Conservation (phyloP, 2,329 filamentous ascomycete genomes). For the Sordariomycetes sp. region DNA sequence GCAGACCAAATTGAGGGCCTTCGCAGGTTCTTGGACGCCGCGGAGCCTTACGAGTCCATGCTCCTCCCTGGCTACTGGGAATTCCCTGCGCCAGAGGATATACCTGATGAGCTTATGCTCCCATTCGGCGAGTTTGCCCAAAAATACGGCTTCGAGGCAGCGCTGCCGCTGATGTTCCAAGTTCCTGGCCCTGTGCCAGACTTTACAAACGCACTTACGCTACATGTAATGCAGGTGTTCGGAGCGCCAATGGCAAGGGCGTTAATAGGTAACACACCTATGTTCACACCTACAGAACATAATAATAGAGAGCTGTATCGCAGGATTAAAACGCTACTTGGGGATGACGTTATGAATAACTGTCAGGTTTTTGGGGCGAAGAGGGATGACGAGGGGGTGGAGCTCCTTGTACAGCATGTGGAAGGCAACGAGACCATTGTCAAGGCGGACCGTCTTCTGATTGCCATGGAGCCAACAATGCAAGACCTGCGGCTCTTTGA, state of each 20-base stretch:
- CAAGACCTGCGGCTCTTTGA: slow-evolving; percentile 11
- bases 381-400: slow-evolving; percentile 13
- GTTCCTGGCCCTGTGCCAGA: slow-evolving; percentile 30
- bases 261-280: slow-evolving; percentile 16
- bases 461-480: slow-evolving; percentile 12
- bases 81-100: slow-evolving; percentile 26
- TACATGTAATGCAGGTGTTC: slow-evolving; percentile 33
- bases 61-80: slow-evolving; percentile 22
- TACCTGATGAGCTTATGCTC: slow-evolving; percentile 23
- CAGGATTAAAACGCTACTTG: slow-evolving; percentile 20
- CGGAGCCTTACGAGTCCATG: slow-evolving; percentile 18
- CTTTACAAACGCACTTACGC: slow-evolving; percentile 25
- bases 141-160: slow-evolving; percentile 32
- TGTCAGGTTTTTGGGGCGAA: slow-evolving; percentile 17
- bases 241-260: slow-evolving; percentile 21
- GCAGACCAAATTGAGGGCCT: slow-evolving; percentile 14
- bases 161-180: slow-evolving; percentile 26
- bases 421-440: slow-evolving; percentile 8
- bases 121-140: slow-evolving; percentile 34
- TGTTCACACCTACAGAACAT: slow-evolving; percentile 21
- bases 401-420: slow-evolving; percentile 6
- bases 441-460: slow-evolving; percentile 13
- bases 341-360: slow-evolving; percentile 22
- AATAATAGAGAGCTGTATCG: slow-evolving; percentile 29
- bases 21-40: slow-evolving; percentile 15